Evolutionary conservation across 108 stramenopile species (phyloP).

Genomic region (Mayamaea pseudoterrestris): DNA sequence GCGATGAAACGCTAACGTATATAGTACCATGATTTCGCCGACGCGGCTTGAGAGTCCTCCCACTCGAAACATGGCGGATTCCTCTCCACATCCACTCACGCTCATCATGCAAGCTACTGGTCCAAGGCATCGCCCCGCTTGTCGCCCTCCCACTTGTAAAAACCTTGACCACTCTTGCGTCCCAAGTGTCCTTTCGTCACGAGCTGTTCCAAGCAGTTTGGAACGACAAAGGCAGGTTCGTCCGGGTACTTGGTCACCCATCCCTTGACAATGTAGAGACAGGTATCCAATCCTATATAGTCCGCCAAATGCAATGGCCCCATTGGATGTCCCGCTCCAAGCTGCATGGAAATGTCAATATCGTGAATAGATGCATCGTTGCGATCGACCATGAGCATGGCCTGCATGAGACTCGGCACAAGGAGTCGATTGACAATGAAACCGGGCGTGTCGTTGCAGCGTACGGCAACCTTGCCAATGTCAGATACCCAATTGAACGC

Average conservation of each 20-base stretch:
- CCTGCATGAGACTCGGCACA: conserved; percentile 84
- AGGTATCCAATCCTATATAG: conserved; percentile 95
- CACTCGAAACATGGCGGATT: too few relatives aligned
- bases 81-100: too few relatives aligned
- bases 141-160: conserved; percentile 81
- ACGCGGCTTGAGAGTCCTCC: too few relatives aligned
- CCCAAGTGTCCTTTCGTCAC: conserved; percentile 88
- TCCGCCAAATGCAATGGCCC: conserved; percentile 89
- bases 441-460: conserved; percentile 92
- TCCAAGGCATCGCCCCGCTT: conserved; percentile 64
- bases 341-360: conserved; percentile 93
- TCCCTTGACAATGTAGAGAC: conserved; percentile 77
- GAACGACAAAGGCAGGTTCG: conserved; percentile 87
- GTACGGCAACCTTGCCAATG: conserved; percentile 88
- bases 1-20: too few relatives aligned
- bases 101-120: conserved; percentile 1
- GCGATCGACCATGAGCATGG: conserved; percentile 90
- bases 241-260: conserved; percentile 72
- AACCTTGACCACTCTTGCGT: conserved; percentile 94
- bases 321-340: conserved; percentile 99
- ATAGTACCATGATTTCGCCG: too few relatives aligned
- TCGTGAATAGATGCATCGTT: conserved; percentile 85
- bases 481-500: conserved; percentile 59
- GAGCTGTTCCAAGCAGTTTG: conserved; percentile 65
- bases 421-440: conserved; percentile 98